These are phyloP conservation scores for Fusarium illudens DNA, from an alignment of 2,329 filamentous ascomycete genomes.

Conservation along the genomic window DNA sequence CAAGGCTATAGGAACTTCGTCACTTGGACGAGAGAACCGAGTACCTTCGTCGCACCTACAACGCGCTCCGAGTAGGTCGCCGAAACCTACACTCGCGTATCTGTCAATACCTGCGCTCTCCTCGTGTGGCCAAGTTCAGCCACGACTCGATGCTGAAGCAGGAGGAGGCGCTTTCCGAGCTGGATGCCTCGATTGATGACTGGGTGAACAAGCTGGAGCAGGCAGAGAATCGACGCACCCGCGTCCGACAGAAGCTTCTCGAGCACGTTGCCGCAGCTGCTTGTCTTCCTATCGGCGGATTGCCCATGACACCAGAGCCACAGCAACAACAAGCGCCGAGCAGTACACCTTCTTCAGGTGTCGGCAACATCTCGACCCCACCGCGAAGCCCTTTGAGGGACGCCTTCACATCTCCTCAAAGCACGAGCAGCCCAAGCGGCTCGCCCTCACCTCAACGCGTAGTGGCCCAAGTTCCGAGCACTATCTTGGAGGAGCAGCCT, in stretches of 20 bases:
- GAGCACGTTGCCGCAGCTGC: conserved; percentile 81
- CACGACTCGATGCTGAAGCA: conserved; percentile 80
- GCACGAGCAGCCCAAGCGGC: conserved; percentile 44
- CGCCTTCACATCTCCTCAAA: conserved; percentile 41
- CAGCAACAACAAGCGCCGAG: conserved; percentile 55
- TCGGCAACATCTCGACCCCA: conserved; percentile 62
- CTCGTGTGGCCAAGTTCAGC: conserved; percentile 75
- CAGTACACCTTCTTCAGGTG: conserved; percentile 46
- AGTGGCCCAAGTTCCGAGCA: conserved; percentile 63
- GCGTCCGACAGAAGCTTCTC: conserved; percentile 80
- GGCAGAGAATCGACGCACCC: conserved; percentile 78
- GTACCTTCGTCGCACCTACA: conserved; percentile 80
- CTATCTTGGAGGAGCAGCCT: conserved; percentile 63
- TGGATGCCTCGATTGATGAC: conserved; percentile 81
- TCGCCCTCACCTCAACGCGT: conserved; percentile 61
- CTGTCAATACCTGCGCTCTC: conserved; percentile 78
- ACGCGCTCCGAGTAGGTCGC: conserved; percentile 76
- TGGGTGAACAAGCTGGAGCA: conserved; percentile 83
- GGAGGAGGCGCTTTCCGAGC: conserved; percentile 79
- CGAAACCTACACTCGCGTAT: conserved; percentile 80
- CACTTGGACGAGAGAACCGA: conserved; percentile 80
- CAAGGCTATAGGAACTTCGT: conserved; percentile 68
- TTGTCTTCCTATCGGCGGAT: conserved; percentile 53
- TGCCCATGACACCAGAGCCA: conserved; percentile 49
- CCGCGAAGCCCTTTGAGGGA: conserved; percentile 66